Conservation (phyloP, 2,329 filamentous ascomycete species). For the Trichophyton simii region DNA sequence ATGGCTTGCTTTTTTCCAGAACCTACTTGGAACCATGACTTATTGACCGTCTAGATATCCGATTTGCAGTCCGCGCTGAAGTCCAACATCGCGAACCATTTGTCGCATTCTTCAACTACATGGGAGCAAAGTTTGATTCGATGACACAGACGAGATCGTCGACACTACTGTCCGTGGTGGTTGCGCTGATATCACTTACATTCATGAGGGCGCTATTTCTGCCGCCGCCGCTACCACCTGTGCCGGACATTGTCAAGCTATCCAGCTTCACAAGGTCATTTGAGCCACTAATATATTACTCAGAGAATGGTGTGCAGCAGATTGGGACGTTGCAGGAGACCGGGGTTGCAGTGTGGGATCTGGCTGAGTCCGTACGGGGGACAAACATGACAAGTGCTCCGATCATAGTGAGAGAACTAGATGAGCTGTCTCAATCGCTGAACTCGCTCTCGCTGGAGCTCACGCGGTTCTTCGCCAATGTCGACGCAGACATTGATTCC, state of each 20-base stretch:
- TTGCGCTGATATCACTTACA: constrained; percentile 52
- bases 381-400: constrained; percentile 85
- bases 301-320: constrained; percentile 74
- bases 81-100: constrained; percentile 80
- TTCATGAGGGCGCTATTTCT: constrained; percentile 55
- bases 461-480: constrained; percentile 83
- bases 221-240: constrained; percentile 53
- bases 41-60: constrained; percentile 52
- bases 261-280: constrained; percentile 81
- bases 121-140: constrained; percentile 47
- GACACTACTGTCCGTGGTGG: constrained; percentile 48
- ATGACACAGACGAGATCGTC: constrained; percentile 60
- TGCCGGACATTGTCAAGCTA: constrained; percentile 80
- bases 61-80: constrained; percentile 76
- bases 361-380: constrained; percentile 75
- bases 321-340: constrained; percentile 83
- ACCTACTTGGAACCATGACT: constrained; percentile 11
- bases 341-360: constrained; percentile 85
- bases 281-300: constrained; percentile 89
- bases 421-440: constrained; percentile 72
- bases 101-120: constrained; percentile 54
- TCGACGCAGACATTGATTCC: constrained; percentile 84
- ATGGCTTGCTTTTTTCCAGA: constrained; percentile 15
- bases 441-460: constrained; percentile 75
- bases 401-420: constrained; percentile 73